These are phyloP conservation scores for Candida coquimbonensis DNA, from an alignment of 805 yeast genomes.

Conservation along the genomic window DNA sequence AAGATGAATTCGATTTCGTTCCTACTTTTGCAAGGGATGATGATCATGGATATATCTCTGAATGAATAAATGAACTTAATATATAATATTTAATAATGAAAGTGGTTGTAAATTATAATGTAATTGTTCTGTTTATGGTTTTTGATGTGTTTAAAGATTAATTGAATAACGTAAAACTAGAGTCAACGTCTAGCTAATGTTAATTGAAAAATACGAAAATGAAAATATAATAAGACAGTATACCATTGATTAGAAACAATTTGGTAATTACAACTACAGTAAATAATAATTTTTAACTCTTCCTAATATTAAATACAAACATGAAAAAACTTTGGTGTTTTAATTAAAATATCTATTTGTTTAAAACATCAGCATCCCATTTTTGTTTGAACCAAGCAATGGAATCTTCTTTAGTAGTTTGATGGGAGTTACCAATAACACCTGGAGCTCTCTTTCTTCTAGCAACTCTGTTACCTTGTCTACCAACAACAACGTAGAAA, in stretches of 20 bases:
- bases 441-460: conserved; percentile 96
- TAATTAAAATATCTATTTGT: conserved; percentile 44
- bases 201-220: too few species aligned
- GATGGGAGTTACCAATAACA: conserved; percentile 87
- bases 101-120: too few species aligned
- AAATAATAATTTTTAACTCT: conserved; percentile 1
- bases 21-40: conserved; percentile 22
- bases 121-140: too few species aligned
- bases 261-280: neutral
- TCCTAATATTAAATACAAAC: conserved; percentile 16
- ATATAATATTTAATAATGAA: neutral
- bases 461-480: conserved; percentile 98
- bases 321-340: neutral
- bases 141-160: too few species aligned
- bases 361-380: conserved; percentile 97
- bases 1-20: conserved; percentile 13
- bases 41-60: conserved; percentile 21
- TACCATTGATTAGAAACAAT: too few species aligned
- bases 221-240: too few species aligned
- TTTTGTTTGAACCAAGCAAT: conserved; percentile 98
- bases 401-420: conserved; percentile 87
- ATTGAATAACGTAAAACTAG: too few species aligned
- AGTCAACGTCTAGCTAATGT: too few species aligned
- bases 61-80: conserved; percentile 5
- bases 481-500: conserved; percentile 98